Conservation (phyloP, 1,139 yeast species). For the Yamadazyma dendronema region DNA sequence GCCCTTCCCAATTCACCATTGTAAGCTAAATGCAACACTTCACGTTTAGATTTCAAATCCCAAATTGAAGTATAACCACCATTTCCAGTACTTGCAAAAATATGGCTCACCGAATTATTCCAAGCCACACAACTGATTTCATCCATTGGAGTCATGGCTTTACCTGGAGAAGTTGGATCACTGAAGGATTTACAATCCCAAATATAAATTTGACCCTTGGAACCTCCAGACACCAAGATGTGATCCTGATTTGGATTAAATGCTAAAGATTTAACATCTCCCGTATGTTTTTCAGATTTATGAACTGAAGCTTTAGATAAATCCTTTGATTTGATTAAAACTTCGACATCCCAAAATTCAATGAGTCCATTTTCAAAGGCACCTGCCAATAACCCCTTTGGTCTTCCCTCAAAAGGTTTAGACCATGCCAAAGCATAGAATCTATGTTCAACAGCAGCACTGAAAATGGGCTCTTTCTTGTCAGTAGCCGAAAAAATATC, state of each 20-base stretch:
- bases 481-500: constrained; percentile 53
- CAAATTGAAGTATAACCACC: constrained; percentile 88
- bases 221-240: constrained; percentile 82
- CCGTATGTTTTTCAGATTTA: constrained; percentile 59
- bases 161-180: constrained; percentile 72
- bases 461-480: constrained; percentile 44
- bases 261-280: constrained; percentile 69
- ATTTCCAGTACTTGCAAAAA: constrained; percentile 85
- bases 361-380: constrained; percentile 83
- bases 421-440: constrained; percentile 91
- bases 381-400: constrained; percentile 72
- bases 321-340: constrained; percentile 38
- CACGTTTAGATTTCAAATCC: constrained; percentile 87
- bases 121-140: constrained; percentile 83
- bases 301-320: constrained; percentile 44
- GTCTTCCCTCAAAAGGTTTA: constrained; percentile 52
- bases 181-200: constrained; percentile 78
- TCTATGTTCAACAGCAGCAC: constrained; percentile 53
- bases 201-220: constrained; percentile 79
- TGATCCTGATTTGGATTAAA: constrained; percentile 76
- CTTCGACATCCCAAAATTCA: constrained; percentile 70
- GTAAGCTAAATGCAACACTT: constrained; percentile 79
- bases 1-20: constrained; percentile 56
- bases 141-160: constrained; percentile 77
- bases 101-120: constrained; percentile 84